Conservation (phyloP, 345 rosid genomes). For the Lagerstroemia speciosa region DNA sequence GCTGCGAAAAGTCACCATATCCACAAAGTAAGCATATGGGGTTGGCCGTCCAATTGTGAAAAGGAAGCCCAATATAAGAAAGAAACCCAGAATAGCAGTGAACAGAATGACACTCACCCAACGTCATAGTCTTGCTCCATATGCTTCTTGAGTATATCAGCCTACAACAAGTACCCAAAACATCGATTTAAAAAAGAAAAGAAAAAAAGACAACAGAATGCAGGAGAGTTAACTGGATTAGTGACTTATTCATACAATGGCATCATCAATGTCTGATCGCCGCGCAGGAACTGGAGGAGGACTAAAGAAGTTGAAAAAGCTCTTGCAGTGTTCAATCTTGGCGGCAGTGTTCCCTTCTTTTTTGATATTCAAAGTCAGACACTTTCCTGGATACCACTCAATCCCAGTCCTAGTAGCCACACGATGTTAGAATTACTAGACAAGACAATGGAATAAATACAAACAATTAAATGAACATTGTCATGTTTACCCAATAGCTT, state of each 20-base stretch:
- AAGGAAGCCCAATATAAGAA: too few species aligned
- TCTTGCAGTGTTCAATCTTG: conserved; percentile 73
- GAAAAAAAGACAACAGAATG: neutral
- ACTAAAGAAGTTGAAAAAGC: conserved; percentile 86
- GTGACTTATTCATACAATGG: conserved; percentile 39
- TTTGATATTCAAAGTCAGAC: conserved; percentile 69
- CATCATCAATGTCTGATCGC: conserved; percentile 78
- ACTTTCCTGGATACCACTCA: conserved; percentile 86
- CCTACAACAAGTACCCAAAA: conserved; percentile 29
- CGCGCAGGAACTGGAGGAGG: conserved; percentile 94
- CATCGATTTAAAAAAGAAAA: neutral
- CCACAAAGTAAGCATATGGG: neutral
- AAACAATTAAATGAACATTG: neutral
- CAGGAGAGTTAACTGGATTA: neutral
- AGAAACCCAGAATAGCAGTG: too few species aligned
- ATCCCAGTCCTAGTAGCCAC: conserved; percentile 60
- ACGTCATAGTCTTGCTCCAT: conserved; percentile 97
- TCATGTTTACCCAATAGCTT: conserved; percentile 77
- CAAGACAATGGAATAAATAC: too few species aligned
- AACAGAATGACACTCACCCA: conserved; percentile 38
- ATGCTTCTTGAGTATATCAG: conserved; percentile 81
- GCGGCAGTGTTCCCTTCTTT: conserved; percentile 82
- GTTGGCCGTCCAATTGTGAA: neutral
- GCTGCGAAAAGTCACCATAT: conserved; percentile 21
- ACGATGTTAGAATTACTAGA: neutral